These are phyloP conservation scores for Globisporangium emineosum DNA, from an alignment of 352 stramenopile genomes.

Conservation along the genomic window DNA sequence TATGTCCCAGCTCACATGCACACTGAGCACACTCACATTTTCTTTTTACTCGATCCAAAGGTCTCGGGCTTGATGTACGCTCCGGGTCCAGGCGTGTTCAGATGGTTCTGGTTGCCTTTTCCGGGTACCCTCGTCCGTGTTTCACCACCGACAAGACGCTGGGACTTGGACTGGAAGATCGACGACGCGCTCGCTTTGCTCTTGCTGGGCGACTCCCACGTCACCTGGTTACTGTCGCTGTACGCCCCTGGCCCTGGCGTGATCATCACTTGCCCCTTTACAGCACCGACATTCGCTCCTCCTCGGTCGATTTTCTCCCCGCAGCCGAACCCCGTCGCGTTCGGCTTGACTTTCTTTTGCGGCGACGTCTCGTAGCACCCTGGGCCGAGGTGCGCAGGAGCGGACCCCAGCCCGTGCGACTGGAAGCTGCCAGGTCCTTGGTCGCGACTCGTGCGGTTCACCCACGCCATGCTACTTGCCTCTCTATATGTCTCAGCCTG, in stretches of 20 bases:
- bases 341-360: slow-evolving; percentile 37
- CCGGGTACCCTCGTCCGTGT: slow-evolving; percentile 18
- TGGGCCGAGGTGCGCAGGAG: slow-evolving; percentile 42
- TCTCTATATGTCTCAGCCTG: neutral
- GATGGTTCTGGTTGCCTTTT: slow-evolving; percentile 18
- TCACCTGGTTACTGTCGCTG: slow-evolving; percentile 30
- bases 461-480: slow-evolving; percentile 54
- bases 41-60: slow-evolving; percentile 45
- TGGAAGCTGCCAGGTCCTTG: slow-evolving; percentile 40
- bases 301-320: slow-evolving; percentile 46
- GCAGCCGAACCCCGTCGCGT: slow-evolving; percentile 56
- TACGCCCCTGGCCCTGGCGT: slow-evolving; percentile 63
- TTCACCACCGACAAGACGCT: slow-evolving; percentile 21
- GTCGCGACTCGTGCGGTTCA: slow-evolving; percentile 62
- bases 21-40: neutral
- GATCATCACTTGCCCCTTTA: slow-evolving; percentile 31
- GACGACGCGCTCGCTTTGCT: slow-evolving; percentile 41
- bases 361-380: slow-evolving; percentile 59
- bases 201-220: slow-evolving; percentile 58
- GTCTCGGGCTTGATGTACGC: slow-evolving; percentile 51
- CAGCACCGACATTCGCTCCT: slow-evolving; percentile 20
- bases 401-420: slow-evolving; percentile 15
- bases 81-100: slow-evolving; percentile 54
- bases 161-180: slow-evolving; percentile 51
- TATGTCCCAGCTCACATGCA: neutral